A percentile compares a stretch with the other conserved stretches of the same genome.
Evolutionary conservation across 257 asterid genomes (phyloP).

Genomic region (Fraxinus cuspidata): DNA sequence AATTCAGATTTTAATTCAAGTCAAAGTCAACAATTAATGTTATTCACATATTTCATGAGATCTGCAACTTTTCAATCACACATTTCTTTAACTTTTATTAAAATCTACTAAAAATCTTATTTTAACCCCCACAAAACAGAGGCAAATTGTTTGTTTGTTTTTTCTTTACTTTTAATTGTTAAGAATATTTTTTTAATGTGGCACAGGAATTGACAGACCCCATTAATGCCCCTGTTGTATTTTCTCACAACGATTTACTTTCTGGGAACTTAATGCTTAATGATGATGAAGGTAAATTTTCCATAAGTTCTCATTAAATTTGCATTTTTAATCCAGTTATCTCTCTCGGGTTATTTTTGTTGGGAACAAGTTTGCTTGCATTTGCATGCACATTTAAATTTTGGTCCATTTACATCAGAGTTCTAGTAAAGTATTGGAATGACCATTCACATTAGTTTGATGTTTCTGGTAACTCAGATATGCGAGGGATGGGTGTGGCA

Average conservation of each 20-base stretch:
- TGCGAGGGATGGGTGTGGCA: not conserved
- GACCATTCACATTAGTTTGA: not conserved
- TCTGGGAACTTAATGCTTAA: conserved; percentile 93
- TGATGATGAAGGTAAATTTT: conserved; percentile 73
- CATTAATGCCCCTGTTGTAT: conserved; percentile 75
- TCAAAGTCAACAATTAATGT: no score
- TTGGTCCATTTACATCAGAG: not conserved
- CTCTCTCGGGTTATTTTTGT: conserved; percentile 19
- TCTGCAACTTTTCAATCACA: no score
- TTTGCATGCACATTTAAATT: conserved; percentile 1
- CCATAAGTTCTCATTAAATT: conserved; percentile 15
- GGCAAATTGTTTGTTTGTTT: not conserved
- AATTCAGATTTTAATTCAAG: no score
- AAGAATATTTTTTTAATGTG: conserved; percentile 26
- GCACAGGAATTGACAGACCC: conserved; percentile 77
- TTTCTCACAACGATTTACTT: conserved; percentile 83
- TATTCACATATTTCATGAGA: no score
- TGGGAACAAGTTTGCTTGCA: not conserved
- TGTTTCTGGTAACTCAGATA: no score
- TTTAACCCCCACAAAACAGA: no score
- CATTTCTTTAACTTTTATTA: no score
- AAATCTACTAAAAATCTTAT: no score
- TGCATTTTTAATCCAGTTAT: not conserved
- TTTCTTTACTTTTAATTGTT: conserved; percentile 1
- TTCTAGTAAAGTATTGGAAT: not conserved